Base-by-base conservation (phyloP, 306 rosid species). In the Sphenostylis stenocarpa region DNA sequence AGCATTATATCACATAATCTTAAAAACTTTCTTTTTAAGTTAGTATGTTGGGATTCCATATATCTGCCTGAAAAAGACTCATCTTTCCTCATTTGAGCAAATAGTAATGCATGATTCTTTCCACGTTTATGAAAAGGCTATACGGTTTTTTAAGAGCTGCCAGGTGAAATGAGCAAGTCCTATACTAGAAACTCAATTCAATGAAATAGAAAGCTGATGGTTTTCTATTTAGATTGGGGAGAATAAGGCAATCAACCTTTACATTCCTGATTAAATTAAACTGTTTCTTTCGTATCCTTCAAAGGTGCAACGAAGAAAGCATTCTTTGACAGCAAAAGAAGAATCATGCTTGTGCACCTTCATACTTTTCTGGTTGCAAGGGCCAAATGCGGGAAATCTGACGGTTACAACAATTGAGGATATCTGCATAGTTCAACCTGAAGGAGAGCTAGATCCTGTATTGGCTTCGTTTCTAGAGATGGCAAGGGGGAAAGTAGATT, bases 311-410 rank as follows among this genome's bases (percentile, higher is more conserved):
- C 48, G 20, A 17, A 36, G 14, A 7, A 73, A 78, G n/a, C 98
- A 91, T 84, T 70, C 84, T 60, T 64, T 17, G 64, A 48, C 26
- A 45, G 17, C 14, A 6, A 87, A 79, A 67, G 80, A 90, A 36
- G 92, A 86, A 52, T 84, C 65, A 67, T 91, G 97, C 84, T 26
- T 2, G 16, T 91, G 97, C 76, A 67, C 26, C 60, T 90, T 84
- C 75, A n/a, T 76, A 49, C 84, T 94, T 43, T 38, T 0, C 10
- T 94, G 97, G 98, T 71, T 66, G 58, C 89, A 82, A 10, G 98
- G 98, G 58, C 97, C 96, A 33, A 76, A 65, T 51, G 70, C 33
- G 28, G 86, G 84, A 15, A 61, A 44, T 8, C 20, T 82, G 29
- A 68, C 87, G 1, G 15, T 28, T 19, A 24, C 83, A 21, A 20